Percentiles rank a stretch among this genome's conserved stretches.
Conservation (phyloP, 306 rosid genomes). For the Dalbergia cochinchinensis region DNA sequence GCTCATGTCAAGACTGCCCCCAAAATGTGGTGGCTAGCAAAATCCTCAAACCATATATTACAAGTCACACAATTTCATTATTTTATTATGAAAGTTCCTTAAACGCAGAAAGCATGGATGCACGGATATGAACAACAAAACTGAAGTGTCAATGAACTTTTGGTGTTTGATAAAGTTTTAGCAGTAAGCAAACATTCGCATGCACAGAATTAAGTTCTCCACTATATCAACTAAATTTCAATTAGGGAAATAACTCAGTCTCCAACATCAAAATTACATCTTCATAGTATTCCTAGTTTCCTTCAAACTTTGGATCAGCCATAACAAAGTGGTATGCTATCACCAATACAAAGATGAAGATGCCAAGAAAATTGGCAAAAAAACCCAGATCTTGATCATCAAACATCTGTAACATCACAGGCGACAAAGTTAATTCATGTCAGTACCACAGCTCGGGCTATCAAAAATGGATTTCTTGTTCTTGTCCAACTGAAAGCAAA, state of each 20-base stretch:
- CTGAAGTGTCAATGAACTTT: neutral
- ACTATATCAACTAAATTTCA: constrained; percentile 46
- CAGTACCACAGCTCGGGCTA: constrained; percentile 11
- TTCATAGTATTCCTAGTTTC: constrained; percentile 56
- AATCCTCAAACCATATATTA: neutral
- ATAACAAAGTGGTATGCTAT: constrained; percentile 86
- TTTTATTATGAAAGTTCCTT: neutral
- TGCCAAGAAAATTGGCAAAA: constrained; percentile 91
- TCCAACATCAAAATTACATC: constrained; percentile 47
- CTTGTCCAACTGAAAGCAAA: constrained; percentile 17
- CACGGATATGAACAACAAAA: neutral
- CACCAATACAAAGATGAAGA: constrained; percentile 83
- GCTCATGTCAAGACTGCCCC: neutral
- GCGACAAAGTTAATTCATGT: constrained; percentile 28
- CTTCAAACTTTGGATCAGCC: constrained; percentile 91
- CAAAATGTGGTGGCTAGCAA: neutral
- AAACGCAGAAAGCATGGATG: neutral
- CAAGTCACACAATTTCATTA: neutral
- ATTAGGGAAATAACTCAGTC: constrained; percentile 44
- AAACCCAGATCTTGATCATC: constrained; percentile 93
- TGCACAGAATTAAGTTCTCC: constrained; percentile 13
- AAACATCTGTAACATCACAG: constrained; percentile 66
- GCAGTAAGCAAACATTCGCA: neutral
- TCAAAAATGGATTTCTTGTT: constrained; percentile 8
- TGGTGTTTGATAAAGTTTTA: neutral